Evolutionary conservation across 306 rosid genomes (phyloP).

Genomic region (Comarum palustre): DNA sequence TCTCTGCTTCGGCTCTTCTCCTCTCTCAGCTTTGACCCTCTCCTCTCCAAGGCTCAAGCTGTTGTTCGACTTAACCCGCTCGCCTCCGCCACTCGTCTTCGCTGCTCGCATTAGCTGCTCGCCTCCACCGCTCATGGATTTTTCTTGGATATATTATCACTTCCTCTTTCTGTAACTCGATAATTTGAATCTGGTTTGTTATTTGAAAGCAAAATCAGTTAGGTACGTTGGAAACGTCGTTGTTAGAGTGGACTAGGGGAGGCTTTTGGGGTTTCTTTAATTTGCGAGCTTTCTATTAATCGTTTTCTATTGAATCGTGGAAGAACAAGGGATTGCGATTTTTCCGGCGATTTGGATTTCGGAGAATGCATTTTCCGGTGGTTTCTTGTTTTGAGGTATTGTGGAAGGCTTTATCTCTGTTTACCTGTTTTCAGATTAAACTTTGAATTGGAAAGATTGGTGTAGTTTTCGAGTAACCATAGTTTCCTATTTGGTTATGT

Average conservation of each 20-base stretch:
- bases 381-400: not conserved
- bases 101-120: too few species aligned
- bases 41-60: too few species aligned
- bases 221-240: slow-evolving; percentile 13
- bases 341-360: slow-evolving; percentile 8
- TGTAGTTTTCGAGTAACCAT: not conserved
- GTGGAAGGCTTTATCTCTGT: too few species aligned
- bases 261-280: slow-evolving; percentile 10
- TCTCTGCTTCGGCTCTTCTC: too few species aligned
- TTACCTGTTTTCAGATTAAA: too few species aligned
- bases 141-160: too few species aligned
- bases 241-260: not conserved
- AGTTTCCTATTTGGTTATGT: not conserved
- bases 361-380: slow-evolving; percentile 25
- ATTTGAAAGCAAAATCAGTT: slow-evolving; percentile 16
- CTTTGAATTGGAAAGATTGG: not conserved
- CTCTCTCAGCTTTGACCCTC: too few species aligned
- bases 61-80: too few species aligned
- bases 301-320: not conserved
- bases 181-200: too few species aligned
- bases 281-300: slow-evolving; percentile 1
- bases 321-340: not conserved
- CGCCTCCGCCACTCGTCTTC: too few species aligned
- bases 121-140: too few species aligned
- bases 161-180: too few species aligned